Evolutionary conservation across 108 stramenopile species (phyloP).

Genomic region (Nitzschia sp.): DNA sequence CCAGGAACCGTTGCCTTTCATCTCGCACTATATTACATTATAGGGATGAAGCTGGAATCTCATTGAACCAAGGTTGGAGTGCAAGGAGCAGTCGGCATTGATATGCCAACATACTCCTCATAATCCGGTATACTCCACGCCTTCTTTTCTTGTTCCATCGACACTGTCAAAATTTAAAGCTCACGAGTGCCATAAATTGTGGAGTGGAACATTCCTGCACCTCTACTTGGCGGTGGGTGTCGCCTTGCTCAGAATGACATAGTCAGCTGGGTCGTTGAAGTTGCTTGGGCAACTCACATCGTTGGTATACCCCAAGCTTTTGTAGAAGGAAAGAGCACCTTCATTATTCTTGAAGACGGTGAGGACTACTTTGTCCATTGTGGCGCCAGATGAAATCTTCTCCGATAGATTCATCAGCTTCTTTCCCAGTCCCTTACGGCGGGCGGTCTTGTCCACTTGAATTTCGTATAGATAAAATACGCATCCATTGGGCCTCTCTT

Average conservation of each 20-base stretch:
- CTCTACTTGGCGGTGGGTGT: neutral
- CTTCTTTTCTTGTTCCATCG: too few relatives aligned
- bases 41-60: too few relatives aligned
- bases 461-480: constrained; percentile 76
- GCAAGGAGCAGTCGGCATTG: too few relatives aligned
- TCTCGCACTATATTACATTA: too few relatives aligned
- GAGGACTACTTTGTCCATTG: constrained; percentile 64
- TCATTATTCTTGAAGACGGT: constrained; percentile 72
- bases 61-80: too few relatives aligned
- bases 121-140: too few relatives aligned
- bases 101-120: too few relatives aligned
- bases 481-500: constrained; percentile 40
- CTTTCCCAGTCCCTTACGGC: constrained; percentile 62
- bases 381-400: constrained; percentile 36
- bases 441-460: constrained; percentile 52
- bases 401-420: constrained; percentile 62
- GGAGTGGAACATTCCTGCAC: neutral
- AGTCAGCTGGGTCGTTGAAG: constrained; percentile 56
- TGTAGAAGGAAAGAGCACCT: constrained; percentile 70
- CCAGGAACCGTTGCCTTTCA: too few relatives aligned
- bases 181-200: neutral
- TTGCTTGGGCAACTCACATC: constrained; percentile 72
- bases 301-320: constrained; percentile 51
- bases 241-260: constrained; percentile 67
- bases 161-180: too few relatives aligned